Evolutionary conservation across 352 stramenopile genomes (phyloP), one percentile per base, ranked within the genome.

Genomic region (Pythium periplocum): DNA sequence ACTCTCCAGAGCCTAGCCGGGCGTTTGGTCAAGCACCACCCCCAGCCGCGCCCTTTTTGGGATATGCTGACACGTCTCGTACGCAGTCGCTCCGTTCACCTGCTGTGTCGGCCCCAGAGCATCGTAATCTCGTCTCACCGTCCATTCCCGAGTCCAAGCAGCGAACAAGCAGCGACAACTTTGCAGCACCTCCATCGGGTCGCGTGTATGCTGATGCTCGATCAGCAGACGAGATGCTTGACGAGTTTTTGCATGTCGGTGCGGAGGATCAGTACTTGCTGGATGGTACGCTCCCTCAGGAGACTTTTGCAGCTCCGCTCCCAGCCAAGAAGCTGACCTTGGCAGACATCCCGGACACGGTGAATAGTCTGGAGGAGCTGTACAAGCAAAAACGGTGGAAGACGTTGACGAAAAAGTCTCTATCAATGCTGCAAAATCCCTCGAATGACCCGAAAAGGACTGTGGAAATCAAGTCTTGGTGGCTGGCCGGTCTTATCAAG

Each of bases 381-480:
- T 90, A 90, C 52, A 57, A 53, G 39, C 69, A 89, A 51, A 84
- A 86, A 57, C 66, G 75, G 12, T 93, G 79, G 78, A 83, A 80
- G 52, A 82, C 78, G 12, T 60, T 93, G 31, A 87, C 75, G 2
- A 86, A 84, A 52, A 90, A 90, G 33, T 73, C 82, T 6, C 63
- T 86, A 34, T 76, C 71, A 11, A 89, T 92, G 77, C 65, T 90
- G 44, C 75, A 86, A 53, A 81, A 64, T 31, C 70, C 73, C 26
- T 72, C 68, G 9, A 84, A 75, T 46, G 61, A 79, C 47, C 55
- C 66, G 12, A 61, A 62, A 17, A 42, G 70, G 60, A 79, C 69
- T 44, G 57, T 90, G 26, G 73, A 83, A 57, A 86, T 87, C 58
- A 90, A 90, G 57, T 87, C 82, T 9, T 93, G 82, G 82, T 88